Base-by-base conservation (phyloP, 345 rosid genomes). In the Pugionium cornutum region DNA sequence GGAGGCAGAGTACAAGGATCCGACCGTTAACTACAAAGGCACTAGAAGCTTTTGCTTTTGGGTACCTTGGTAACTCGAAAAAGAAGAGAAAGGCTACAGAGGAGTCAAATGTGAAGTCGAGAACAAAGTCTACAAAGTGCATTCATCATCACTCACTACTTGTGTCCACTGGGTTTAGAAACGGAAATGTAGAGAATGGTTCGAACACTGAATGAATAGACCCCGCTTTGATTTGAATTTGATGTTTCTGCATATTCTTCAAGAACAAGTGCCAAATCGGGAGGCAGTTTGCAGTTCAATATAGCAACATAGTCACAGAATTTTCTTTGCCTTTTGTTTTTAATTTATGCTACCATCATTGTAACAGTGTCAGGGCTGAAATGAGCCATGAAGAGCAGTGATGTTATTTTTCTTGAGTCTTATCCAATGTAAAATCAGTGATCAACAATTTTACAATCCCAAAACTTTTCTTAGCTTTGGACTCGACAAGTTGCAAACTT, bases 11-110 rank as follows among this genome's bases (percentile, higher is more conserved):
- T 67, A 77, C 82, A 39, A 80, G 88, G 67, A 78, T 55, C 69
- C 75, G 86, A 30, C 91, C 88, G 0, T 64, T 68, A 54, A 83
- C 91, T 45, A 53, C 81, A 32, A 85, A 74, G 66, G 88, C 84
- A 9, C 60, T 85, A 66, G 91, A 85, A 77, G 84, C 91, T 73
- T 69, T 83, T 52, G 88, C 83, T 42, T 78, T 68, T 2, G 88
- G 86, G 53, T 78, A 70, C 68, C 59, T 79, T 43, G 81, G 76
- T 51, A 76, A 72, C 76, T 53, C 83, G 8, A 77, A 68, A 42
- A 81, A 64, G 70, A 85, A 85, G 76, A 68, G 83, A 42, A 81
- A 81, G 57, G 64, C 57, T 64, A 36, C 58, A 2, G 82, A 81
- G 55, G 70, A 68, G 46, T 30, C 82, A 29, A 46, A 62, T 47